Evolutionary conservation across 352 stramenopile genomes (phyloP), one percentile per base, ranked within the genome.

Genomic region (Pythium folliculosum): DNA sequence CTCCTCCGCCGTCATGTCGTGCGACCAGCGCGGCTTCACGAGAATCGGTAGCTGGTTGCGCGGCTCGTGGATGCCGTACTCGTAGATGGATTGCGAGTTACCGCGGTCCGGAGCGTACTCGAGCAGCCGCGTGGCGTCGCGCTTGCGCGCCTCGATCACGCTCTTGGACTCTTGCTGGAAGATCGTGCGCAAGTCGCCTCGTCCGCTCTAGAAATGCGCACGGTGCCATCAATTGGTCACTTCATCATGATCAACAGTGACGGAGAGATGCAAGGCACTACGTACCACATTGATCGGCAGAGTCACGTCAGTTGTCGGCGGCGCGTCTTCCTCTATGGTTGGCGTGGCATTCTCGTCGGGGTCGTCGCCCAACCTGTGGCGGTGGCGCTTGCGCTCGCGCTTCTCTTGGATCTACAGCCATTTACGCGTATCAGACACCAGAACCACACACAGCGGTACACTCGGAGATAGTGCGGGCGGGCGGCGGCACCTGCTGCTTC

Each of bases 71-170:
- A 95, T 76, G 12, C 81, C 85, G 25, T 78, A 86, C 7, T 65
- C 60, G 59, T 95, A 95, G 35, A 93, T 85, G n/a, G 77, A 77
- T 63, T 93, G 82, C 30, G 84, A 92, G 35, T 89, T 71, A 32
- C 84, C 83, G 9, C 79, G 80, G 58, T 95, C 78, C 0, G 72
- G 45, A 0, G 82, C 81, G 32, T 91, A 89, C 53, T 76, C 72
- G 8, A 93, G 76, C 43, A 72, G 57, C 1, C 87, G 75, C 52
- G 83, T 89, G 5, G 87, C 87, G 45, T 95, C 87, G 44, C 71
- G 78, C 70, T 92, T 93, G 23, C 87, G 81, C 27, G 67, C 77
- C 12, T 91, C 80, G 32, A 95, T 70, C 14, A 59, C 79, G 16
- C 63, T 70, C 45, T 87, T 81, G 14, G 83, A 56, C 67, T 95